Evolutionary conservation across 352 stramenopile species (phyloP), one percentile per base, ranked within the genome.

Genomic region (Phytophthora sp.): DNA sequence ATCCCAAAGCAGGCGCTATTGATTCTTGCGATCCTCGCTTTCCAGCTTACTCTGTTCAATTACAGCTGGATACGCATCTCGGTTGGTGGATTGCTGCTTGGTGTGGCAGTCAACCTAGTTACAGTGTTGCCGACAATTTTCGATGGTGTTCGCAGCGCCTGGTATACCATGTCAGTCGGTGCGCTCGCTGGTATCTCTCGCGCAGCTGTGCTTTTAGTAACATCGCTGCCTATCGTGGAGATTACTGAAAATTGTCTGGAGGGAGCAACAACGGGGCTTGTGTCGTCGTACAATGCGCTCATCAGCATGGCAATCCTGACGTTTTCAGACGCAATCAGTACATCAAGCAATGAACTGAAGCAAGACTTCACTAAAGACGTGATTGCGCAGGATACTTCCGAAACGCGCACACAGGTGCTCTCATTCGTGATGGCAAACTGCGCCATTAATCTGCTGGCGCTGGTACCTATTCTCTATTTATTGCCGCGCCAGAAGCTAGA

Each of bases 181-280:
- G 78, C 79, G 28, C 37, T 93, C 12, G 28, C 44, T 18, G 84
- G 84, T 0, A 51, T 91, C 13, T 66, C 79, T 8, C 35, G 65
- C 0, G 76, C 70, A 13, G 46, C 76, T 17, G 57, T 79, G 17
- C 49, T 82, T 23, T 44, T 90, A 23, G 79, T 91, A 5, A 82
- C 79, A 9, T 81, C 70, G 38, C 58, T 93, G 28, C 80, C 84
- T 6, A 54, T 93, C 10, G 81, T 91, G 28, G 81, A 93, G 54
- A 88, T 93, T 49, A 84, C 84, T 2, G 82, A 90, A 62, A 87
- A 74, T 9, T 87, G 84, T 26, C 72, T 90, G 17, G 84, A 93
- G 71, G 84, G 82, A 5, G 79, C 84, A 9, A 91, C 79, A 10
- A 87, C 73, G 0, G 84, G 84, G 0, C 62, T 93, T 9, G 72